A percentile compares a stretch with the other conserved stretches of the same genome.
These are phyloP conservation scores for Sonneratia alba DNA, from an alignment of 345 rosid species.

Conservation along the genomic window DNA sequence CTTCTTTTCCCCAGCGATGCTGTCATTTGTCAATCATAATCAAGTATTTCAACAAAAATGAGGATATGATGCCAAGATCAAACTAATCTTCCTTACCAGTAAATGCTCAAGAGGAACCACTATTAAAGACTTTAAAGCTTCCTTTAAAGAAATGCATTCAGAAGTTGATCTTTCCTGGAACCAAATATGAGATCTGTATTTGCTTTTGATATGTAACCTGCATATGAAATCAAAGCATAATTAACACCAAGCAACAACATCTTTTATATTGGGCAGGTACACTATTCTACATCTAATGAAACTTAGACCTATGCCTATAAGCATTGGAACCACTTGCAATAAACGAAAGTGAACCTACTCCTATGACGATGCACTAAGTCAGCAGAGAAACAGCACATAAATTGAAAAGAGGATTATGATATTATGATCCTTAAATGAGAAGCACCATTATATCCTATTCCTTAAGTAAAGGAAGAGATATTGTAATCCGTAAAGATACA, in stretches of 20 bases:
- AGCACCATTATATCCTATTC: background rate
- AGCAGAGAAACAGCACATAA: background rate
- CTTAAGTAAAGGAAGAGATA: background rate
- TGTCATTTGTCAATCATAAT: background rate
- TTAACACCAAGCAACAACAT: background rate
- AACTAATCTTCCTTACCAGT: constrained; percentile 41
- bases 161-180: constrained; percentile 30
- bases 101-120: constrained; percentile 35
- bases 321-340: background rate
- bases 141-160: constrained; percentile 46
- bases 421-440: background rate
- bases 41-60: background rate
- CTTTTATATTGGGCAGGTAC: background rate
- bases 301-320: background rate
- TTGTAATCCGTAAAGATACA: background rate
- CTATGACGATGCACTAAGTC: background rate
- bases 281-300: background rate
- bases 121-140: constrained; percentile 56
- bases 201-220: constrained; percentile 54
- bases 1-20: background rate
- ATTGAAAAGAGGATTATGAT: too few species aligned
- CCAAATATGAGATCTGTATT: constrained; percentile 51
- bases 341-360: background rate
- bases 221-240: constrained; percentile 1
- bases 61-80: background rate